phyloP scores from a whole-genome alignment of 2,329 filamentous ascomycete species.

The Didymella pomorum region DNA sequence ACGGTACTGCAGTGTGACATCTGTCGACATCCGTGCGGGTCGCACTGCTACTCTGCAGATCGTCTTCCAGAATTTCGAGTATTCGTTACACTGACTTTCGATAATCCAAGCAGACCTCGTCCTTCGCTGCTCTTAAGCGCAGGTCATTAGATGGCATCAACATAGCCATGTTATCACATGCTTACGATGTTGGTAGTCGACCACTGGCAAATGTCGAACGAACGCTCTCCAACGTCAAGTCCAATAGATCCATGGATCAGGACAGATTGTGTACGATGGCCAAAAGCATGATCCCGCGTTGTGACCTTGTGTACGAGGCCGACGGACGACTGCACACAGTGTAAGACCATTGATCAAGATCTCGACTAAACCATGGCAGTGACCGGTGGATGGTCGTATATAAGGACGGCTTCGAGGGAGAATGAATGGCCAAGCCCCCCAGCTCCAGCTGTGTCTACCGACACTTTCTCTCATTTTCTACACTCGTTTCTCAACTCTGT shows the following conservation, averaged over 20 bases:
- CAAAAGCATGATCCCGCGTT: slow-evolving; percentile 33
- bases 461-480: slow-evolving; percentile 25
- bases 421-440: slow-evolving; percentile 4
- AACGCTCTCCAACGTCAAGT: background rate
- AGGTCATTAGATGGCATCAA: background rate
- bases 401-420: slow-evolving; percentile 17
- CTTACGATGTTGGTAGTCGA: background rate
- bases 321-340: slow-evolving; percentile 17
- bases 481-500: slow-evolving; percentile 15
- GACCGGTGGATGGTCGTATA: slow-evolving; percentile 17
- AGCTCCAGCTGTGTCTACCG: slow-evolving; percentile 21
- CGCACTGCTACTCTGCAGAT: background rate
- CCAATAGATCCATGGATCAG: background rate
- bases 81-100: background rate
- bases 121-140: background rate
- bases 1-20: slow-evolving; percentile 28
- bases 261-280: slow-evolving; percentile 3
- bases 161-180: background rate
- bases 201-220: background rate
- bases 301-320: slow-evolving; percentile 28
- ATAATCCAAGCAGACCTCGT: background rate
- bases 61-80: background rate
- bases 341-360: background rate
- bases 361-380: background rate
- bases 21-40: slow-evolving; percentile 16